A percentile compares a stretch with the other conserved stretches of the same genome.
Evolutionary conservation across 2,329 filamentous ascomycete species (phyloP).

Genomic region (Trichoderma gracile): DNA sequence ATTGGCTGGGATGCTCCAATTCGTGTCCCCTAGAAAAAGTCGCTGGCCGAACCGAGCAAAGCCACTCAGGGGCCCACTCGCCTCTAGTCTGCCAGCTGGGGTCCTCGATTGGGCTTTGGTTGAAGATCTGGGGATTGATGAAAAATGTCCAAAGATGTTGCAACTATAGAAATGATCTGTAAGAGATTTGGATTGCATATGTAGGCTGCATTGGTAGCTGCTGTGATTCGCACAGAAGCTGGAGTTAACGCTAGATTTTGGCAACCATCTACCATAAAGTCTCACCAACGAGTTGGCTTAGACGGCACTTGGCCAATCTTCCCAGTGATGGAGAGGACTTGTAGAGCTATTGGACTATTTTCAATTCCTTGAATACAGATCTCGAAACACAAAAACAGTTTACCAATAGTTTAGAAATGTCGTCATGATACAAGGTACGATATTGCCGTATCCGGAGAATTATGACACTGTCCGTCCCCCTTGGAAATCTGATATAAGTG

Average conservation of each 20-base stretch:
- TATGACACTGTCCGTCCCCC: no score
- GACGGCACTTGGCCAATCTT: background rate
- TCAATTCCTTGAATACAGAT: no score
- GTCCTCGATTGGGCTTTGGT: background rate
- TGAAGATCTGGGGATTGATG: no score
- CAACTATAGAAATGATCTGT: no score
- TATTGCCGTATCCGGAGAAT: no score
- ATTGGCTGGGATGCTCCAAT: conserved; percentile 25
- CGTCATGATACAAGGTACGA: background rate
- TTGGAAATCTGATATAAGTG: no score
- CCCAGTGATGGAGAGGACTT: background rate
- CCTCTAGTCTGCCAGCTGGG: background rate
- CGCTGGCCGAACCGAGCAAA: background rate
- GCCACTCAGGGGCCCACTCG: conserved; percentile 21
- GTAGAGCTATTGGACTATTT: background rate
- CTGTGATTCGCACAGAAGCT: no score
- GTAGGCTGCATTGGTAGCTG: no score
- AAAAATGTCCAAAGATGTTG: no score
- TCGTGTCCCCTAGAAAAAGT: conserved; percentile 16
- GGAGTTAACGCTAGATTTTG: background rate
- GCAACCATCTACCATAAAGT: background rate
- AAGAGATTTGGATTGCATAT: no score
- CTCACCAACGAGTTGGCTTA: background rate
- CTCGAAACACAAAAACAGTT: no score
- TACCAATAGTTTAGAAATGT: background rate